Evolutionary conservation across 1,139 yeast species (phyloP), one percentile per base, ranked within the genome.

Genomic region (Candida pseudoviswanathii): DNA sequence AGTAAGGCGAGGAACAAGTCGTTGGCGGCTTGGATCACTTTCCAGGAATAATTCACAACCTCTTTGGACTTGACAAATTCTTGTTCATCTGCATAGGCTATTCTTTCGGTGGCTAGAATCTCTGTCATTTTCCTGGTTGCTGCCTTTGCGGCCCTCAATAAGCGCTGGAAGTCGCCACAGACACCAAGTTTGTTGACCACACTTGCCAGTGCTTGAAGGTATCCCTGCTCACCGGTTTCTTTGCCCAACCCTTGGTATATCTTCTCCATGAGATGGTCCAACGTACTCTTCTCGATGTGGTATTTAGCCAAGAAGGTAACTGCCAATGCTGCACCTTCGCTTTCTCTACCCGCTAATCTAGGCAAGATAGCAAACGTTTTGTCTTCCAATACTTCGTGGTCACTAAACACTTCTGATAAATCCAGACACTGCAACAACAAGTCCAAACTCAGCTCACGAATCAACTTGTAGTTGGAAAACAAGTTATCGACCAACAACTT

Each of bases 21-120:
- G 0, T 91, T 80, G 0, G 92, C 81, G 55, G 90, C 96, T 57
- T 89, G 89, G n/a, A 89, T 73, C 0, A 90, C 82, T 63, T 95
- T 82, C 95, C 97, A 92, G 3, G 91, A 80, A 62, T 84, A 89
- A 57, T 86, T 86, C 21, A 79, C 67, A n/a, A 83, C 71, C n/a
- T 83, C 66, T 58, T 85, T 89, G 5, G 66, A 70, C 41, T 69
- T 70, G 2, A 59, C 64, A 26, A 53, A 52, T 4, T 50, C 55
- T 3, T 41, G 46, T 43, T 52, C 55, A 22, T 45, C 42, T 3
- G 41, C 34, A 37, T 43, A 43, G 11, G 50, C 51, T 4, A 46
- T 45, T 22, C 42, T 44, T 41, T 52, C 54, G 9, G 30, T 83
- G 38, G 86, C 78, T 37, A 89, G 65, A n/a, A 84, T 71, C 0